These are phyloP conservation scores for Gracilaria gracilis DNA, from an alignment of 23 red algal species.

Conservation along the genomic window DNA sequence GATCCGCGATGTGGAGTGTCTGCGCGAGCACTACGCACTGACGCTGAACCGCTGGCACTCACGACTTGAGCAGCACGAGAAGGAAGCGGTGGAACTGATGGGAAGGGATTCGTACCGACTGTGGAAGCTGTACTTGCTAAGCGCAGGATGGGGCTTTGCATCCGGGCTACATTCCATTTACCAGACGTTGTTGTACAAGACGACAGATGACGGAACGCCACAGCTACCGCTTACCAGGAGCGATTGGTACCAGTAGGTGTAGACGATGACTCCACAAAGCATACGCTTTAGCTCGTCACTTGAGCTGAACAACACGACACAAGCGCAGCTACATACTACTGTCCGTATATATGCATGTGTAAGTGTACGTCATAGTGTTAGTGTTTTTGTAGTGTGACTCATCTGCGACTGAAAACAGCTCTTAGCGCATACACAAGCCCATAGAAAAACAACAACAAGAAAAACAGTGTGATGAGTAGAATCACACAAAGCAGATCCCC, in stretches of 20 bases:
- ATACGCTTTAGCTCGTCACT: background rate
- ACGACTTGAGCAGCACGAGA: constrained; percentile 54
- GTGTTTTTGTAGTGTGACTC: background rate
- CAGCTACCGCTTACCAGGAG: constrained; percentile 37
- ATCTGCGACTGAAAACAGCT: background rate
- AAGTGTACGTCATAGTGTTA: background rate
- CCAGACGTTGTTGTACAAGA: constrained; percentile 41
- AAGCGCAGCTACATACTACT: background rate
- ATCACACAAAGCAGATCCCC: too few species aligned
- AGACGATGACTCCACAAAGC: background rate
- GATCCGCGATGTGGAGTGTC: constrained; percentile 71
- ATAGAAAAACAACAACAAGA: background rate
- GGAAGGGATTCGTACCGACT: constrained; percentile 19
- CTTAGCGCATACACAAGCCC: background rate
- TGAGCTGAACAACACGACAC: background rate
- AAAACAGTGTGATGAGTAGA: too few species aligned
- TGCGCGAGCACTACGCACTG: constrained; percentile 83
- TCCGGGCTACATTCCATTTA: constrained; percentile 35
- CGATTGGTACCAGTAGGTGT: constrained; percentile 38
- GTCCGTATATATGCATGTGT: background rate
- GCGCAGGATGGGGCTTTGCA: constrained; percentile 37
- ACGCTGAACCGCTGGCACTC: constrained; percentile 76
- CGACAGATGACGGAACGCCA: background rate
- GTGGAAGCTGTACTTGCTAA: constrained; percentile 34
- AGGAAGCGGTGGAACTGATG: constrained; percentile 14